Base-by-base conservation (phyloP, 2,329 filamentous ascomycete species). In the Colletotrichum sp. region DNA sequence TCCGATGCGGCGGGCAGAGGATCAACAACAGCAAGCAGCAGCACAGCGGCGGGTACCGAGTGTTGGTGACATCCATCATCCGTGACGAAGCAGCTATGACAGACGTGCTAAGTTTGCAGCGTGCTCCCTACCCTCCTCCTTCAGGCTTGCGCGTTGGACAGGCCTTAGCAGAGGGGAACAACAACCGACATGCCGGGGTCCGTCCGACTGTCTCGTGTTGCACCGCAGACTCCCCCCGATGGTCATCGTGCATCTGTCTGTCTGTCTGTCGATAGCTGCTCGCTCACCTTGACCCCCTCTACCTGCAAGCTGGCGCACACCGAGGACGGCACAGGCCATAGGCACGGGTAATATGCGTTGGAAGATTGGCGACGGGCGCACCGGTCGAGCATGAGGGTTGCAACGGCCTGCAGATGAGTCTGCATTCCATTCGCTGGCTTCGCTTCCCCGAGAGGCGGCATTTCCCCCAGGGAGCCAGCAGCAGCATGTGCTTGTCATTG, bases 401-500 rank as follows among this genome's bases (percentile, higher is more conserved):
- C 62, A 62, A 55, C 57, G 36, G 60, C 36, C 67, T 64, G 68
- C 69, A 39, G 59, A 71, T 26, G 72, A 36, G 32, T n/a, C 24
- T 52, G 52, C 34, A 36, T 71, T 36, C 52, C 55, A 63, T 71
- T 71, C 64, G 67, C 67, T 67, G 68, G 68, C 72, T 66, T 72
- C 32, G 21, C 34, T 9, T 26, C 12, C 36, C 68, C 57, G 34
- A 52, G 69, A 28, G 62, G 30, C 72, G 72, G 68, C 62, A 67
- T 67, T 55, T 32, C 52, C 62, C 52, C 39, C 39, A 44, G 18
- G 52, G 24, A 26, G 52, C n/a, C 52, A 34, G 34, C 15, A 32
- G 24, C 44, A 49, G 60, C 60, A 71, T 36, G 62, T 75, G 55
- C 39, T 67, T 59, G 57, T 34, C 39, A 55, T 71, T 26, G 59